These are phyloP conservation scores for Chalciporus chontae DNA, from an alignment of 768 basidiomycete genomes.

Conservation along the genomic window DNA sequence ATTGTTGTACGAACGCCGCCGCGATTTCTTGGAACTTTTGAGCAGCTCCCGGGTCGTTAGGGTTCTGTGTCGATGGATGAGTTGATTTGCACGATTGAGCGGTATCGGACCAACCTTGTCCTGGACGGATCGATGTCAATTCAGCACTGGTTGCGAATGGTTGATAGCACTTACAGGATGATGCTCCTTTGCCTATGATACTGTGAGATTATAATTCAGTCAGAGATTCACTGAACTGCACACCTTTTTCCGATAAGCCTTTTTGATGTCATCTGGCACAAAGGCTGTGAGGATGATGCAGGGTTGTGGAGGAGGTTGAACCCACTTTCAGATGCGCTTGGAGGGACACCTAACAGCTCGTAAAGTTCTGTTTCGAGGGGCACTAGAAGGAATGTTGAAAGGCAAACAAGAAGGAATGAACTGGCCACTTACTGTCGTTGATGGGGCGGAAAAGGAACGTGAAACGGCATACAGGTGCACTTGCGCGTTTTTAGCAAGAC, in stretches of 20 bases:
- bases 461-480: background rate
- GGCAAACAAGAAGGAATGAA: background rate
- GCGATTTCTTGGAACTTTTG: constrained; percentile 87
- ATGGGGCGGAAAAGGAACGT: constrained; percentile 3
- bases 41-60: constrained; percentile 80
- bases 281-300: constrained; percentile 7
- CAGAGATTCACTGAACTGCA: constrained; percentile 12
- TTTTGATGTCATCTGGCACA: constrained; percentile 77
- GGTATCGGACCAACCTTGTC: constrained; percentile 53
- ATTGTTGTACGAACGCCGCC: constrained; percentile 61
- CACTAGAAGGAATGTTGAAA: constrained; percentile 41
- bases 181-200: constrained; percentile 72
- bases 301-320: constrained; percentile 2
- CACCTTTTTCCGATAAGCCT: constrained; percentile 92
- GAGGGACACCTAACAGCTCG: constrained; percentile 74
- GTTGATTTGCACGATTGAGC: background rate
- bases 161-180: constrained; percentile 63
- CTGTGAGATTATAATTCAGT: constrained; percentile 11
- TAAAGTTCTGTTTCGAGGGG: constrained; percentile 79
- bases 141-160: constrained; percentile 3
- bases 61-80: constrained; percentile 52
- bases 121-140: constrained; percentile 33
- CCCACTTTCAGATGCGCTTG: constrained; percentile 69
- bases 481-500: constrained; percentile 28
- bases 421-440: constrained; percentile 26